Conservation (phyloP, 345 rosid species). For the Aquilaria sinensis region DNA sequence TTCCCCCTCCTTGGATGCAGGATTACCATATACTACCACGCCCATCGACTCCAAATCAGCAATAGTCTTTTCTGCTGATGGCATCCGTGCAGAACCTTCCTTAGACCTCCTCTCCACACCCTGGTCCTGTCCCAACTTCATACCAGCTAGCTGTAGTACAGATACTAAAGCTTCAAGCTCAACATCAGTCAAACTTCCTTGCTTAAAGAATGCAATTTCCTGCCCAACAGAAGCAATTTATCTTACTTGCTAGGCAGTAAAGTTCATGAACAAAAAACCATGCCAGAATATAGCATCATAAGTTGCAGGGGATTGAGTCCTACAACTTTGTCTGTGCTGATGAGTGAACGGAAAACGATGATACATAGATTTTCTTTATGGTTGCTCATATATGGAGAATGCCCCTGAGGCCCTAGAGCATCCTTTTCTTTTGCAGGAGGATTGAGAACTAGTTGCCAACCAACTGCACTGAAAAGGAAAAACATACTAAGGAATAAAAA, state of each 20-base stretch:
- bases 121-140: conserved; percentile 34
- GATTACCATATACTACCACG: conserved; percentile 64
- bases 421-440: conserved; percentile 41
- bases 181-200: conserved; percentile 59
- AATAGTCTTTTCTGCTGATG: conserved; percentile 46
- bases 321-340: conserved; percentile 73
- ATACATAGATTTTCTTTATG: conserved; percentile 60
- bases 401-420: conserved; percentile 22
- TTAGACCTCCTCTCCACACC: conserved; percentile 29
- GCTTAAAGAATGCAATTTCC: conserved; percentile 92
- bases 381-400: conserved; percentile 13
- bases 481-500: conserved; percentile 5
- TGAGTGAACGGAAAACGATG: conserved; percentile 66
- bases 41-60: conserved; percentile 74
- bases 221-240: conserved; percentile 12
- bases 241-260: background rate
- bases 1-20: conserved; percentile 26
- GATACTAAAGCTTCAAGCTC: conserved; percentile 93
- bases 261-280: conserved; percentile 1
- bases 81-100: conserved; percentile 29
- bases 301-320: conserved; percentile 17
- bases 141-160: conserved; percentile 58
- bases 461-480: conserved; percentile 61
- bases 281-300: conserved; percentile 2
- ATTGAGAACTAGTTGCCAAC: conserved; percentile 83